A percentile compares a stretch with the other conserved stretches of the same genome.
phyloP scores from a whole-genome alignment of 495 filamentous ascomycete genomes.

The Copromyces sp. region DNA sequence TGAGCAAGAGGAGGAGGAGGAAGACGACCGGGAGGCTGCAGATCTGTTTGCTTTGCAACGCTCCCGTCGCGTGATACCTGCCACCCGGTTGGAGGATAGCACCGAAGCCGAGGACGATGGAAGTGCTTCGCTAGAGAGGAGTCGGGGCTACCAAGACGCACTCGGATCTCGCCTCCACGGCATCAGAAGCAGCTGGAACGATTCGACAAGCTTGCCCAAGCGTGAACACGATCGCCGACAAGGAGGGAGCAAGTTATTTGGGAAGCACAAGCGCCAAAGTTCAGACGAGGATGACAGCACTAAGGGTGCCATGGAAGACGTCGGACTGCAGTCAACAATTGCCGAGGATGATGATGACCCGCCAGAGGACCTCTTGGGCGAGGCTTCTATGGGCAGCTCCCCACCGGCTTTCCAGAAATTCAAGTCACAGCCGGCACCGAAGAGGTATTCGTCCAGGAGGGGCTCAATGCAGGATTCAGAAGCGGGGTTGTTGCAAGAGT shows the following conservation, averaged over 20 bases:
- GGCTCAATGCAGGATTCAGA: conserved; percentile 19
- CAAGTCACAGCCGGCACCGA: conserved; percentile 21
- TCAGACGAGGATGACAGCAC: conserved; percentile 42
- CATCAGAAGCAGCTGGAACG: conserved; percentile 53
- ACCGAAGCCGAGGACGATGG: conserved; percentile 67
- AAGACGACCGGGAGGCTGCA: conserved; percentile 83
- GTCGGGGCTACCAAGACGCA: conserved; percentile 40
- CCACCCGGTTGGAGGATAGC: conserved; percentile 67
- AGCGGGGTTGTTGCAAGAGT: conserved; percentile 11
- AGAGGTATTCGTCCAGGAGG: conserved; percentile 15
- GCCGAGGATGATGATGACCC: conserved; percentile 47
- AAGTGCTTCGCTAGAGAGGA: conserved; percentile 44
- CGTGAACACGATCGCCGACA: conserved; percentile 14
- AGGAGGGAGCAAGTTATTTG: conserved; percentile 36
- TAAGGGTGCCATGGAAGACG: conserved; percentile 71
- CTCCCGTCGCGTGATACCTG: conserved; percentile 79
- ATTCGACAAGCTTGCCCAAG: conserved; percentile 31
- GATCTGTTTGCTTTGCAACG: conserved; percentile 86
- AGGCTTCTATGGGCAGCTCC: conserved; percentile 48
- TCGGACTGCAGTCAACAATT: conserved; percentile 63
- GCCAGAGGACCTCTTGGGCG: conserved; percentile 47
- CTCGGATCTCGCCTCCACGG: conserved; percentile 37
- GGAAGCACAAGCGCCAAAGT: conserved; percentile 20
- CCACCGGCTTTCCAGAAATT: conserved; percentile 88
- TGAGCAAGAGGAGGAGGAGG: conserved; percentile 80